Conservation (phyloP, 2,329 filamentous ascomycete species). For the Bipolaris victoriae region DNA sequence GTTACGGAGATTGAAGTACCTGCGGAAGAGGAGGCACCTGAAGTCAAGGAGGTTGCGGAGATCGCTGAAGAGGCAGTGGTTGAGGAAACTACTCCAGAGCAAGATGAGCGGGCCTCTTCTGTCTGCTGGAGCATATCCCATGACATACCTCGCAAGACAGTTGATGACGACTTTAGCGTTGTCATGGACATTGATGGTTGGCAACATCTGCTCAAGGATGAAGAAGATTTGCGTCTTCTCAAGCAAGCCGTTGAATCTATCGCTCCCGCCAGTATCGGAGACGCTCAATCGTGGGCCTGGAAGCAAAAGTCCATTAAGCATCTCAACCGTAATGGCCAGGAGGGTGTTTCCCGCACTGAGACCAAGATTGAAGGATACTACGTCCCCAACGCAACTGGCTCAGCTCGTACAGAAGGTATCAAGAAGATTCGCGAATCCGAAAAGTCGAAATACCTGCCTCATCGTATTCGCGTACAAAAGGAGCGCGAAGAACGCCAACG, state of each 20-base stretch:
- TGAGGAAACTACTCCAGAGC: slow-evolving; percentile 39
- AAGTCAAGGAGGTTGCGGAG: slow-evolving; percentile 49
- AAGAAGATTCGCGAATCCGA: slow-evolving; percentile 97
- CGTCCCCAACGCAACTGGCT: slow-evolving; percentile 82
- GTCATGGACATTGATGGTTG: slow-evolving; percentile 74
- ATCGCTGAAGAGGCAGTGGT: slow-evolving; percentile 36
- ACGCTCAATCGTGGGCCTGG: slow-evolving; percentile 70
- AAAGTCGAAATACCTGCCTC: slow-evolving; percentile 96
- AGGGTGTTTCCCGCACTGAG: slow-evolving; percentile 59
- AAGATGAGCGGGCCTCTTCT: slow-evolving; percentile 57
- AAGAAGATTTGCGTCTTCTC: slow-evolving; percentile 68
- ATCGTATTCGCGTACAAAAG: slow-evolving; percentile 95
- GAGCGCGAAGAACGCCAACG: slow-evolving; percentile 89
- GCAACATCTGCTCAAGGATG: slow-evolving; percentile 71
- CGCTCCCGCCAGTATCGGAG: slow-evolving; percentile 58
- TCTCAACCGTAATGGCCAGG: slow-evolving; percentile 65
- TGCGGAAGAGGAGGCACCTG: slow-evolving; percentile 47
- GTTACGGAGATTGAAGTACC: slow-evolving; percentile 49
- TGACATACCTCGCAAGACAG: slow-evolving; percentile 65
- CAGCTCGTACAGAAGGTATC: slow-evolving; percentile 87
- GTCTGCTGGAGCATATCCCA: slow-evolving; percentile 67
- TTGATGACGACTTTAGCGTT: slow-evolving; percentile 68
- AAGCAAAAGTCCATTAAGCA: slow-evolving; percentile 75
- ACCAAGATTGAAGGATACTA: slow-evolving; percentile 73
- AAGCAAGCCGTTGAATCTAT: slow-evolving; percentile 58